A percentile compares a stretch with the other conserved stretches of the same genome.
Evolutionary conservation across 2,329 filamentous ascomycete genomes (phyloP).

Genomic region (Falciphora oryzae): DNA sequence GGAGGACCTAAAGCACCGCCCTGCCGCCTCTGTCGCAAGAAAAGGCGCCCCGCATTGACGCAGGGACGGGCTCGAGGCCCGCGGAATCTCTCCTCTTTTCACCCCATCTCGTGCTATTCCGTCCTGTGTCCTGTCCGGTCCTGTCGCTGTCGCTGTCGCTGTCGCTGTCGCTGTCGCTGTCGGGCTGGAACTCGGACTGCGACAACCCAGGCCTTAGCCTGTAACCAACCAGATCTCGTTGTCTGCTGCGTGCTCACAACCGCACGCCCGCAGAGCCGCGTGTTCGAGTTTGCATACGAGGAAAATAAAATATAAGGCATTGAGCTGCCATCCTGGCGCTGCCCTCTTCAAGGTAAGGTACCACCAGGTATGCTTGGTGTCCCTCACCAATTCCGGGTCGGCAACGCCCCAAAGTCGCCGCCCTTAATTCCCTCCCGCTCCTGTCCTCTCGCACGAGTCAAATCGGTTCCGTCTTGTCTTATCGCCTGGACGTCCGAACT

Average conservation of each 20-base stretch:
- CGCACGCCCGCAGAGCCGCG: too few relatives aligned
- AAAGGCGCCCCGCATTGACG: background rate
- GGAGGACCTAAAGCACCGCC: background rate
- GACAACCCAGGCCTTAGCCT: background rate
- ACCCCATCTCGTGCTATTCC: background rate
- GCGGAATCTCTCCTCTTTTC: background rate
- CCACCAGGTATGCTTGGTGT: background rate
- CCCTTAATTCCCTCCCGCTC: background rate
- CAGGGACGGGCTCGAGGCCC: too few relatives aligned
- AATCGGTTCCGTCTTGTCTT: background rate
- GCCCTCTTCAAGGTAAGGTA: background rate
- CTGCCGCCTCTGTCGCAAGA: background rate
- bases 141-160: too few relatives aligned
- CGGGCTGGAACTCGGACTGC: background rate
- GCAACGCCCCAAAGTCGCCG: background rate
- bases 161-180: background rate
- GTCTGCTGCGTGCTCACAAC: background rate
- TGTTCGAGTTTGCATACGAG: background rate
- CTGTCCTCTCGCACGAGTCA: background rate
- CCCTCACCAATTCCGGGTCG: background rate
- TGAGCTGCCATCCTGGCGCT: background rate
- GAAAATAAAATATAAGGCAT: background rate
- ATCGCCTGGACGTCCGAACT: background rate
- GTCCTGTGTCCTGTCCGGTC: background rate
- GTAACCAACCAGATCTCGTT: background rate